phyloP scores from a whole-genome alignment of 176 grass and related monocot species.

The Eleusine coracana region DNA sequence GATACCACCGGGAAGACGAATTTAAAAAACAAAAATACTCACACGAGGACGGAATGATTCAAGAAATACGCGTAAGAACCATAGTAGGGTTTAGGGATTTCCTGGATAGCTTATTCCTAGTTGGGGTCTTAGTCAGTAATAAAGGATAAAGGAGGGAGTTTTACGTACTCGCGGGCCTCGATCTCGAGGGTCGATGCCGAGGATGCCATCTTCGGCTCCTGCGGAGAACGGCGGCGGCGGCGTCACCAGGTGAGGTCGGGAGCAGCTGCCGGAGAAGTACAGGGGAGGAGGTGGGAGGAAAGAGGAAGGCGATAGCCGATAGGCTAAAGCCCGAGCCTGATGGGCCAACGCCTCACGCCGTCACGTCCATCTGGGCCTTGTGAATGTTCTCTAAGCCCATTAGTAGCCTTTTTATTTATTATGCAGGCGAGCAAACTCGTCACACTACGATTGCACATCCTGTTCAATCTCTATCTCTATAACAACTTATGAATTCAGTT shows the following conservation, averaged over 20 bases:
- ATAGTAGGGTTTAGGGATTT: constrained; percentile 47
- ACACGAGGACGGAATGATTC: neutral
- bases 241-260: constrained; percentile 6
- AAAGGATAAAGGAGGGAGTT: neutral
- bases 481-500: too few relatives aligned
- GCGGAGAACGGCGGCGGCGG: constrained; percentile 22
- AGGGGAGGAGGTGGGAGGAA: neutral
- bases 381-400: neutral
- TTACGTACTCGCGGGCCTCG: constrained; percentile 89
- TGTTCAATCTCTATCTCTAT: too few relatives aligned
- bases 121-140: neutral
- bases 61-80: neutral
- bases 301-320: constrained; percentile 33
- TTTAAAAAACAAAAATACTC: neutral
- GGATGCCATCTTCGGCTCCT: constrained; percentile 45
- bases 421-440: too few relatives aligned
- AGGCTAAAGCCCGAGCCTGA: neutral
- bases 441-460: too few relatives aligned
- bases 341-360: neutral
- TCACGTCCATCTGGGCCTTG: neutral
- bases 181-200: constrained; percentile 91
- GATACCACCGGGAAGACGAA: neutral
- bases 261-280: constrained; percentile 42
- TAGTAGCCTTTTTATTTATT: neutral
- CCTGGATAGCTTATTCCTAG: neutral